Base-by-base conservation (phyloP, 495 filamentous ascomycete species). In the Neohortaea acidophila region DNA sequence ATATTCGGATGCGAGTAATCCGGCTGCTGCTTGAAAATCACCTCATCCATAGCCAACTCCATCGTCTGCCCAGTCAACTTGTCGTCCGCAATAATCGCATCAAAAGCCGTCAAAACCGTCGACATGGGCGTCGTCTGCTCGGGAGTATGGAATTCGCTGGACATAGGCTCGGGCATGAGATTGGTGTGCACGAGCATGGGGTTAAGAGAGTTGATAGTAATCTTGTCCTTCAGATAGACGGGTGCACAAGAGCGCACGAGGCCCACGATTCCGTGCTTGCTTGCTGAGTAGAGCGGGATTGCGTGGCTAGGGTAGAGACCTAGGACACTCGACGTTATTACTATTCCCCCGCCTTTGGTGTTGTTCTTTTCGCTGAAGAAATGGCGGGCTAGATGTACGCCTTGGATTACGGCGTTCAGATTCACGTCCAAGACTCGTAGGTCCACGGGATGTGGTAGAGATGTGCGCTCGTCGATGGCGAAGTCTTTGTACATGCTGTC, bases 181-280 rank as follows among this genome's bases (percentile, higher is more conserved):
- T 39, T 44, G 2, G 41, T 39, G 19, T 44, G 34, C 34, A 44
- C 27, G 27, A 44, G n/a, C 12, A 12, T 38, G 2, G 60, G 60
- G 15, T 49, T 51, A 24, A 62, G 46, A 15, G 44, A 44, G 44
- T 62, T 64, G 34, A 62, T 44, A 8, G 57, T 59, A 33, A 64
- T 60, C 17, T 46, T 51, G 22, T 49, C 47, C 25, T 39, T 45
- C 27, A 55, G 38, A 21, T 34, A 44, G 5, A 48, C 47, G 9
- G 39, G 35, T 15, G 47, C 52, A 41, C 59, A 47, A 1, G 48
- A 46, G 24, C 49, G 49, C 14, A 52, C 51, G 36, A 63, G 57
- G 15, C 54, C 57, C 3, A 59, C 41, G 10, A 60, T 19, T 9
- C 50, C 57, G 34, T 59, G 52, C 34, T 60, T 61, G 9, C 47